These are phyloP conservation scores for Fonsecaea erecta DNA, from an alignment of 2,329 filamentous ascomycete species.

Conservation along the genomic window DNA sequence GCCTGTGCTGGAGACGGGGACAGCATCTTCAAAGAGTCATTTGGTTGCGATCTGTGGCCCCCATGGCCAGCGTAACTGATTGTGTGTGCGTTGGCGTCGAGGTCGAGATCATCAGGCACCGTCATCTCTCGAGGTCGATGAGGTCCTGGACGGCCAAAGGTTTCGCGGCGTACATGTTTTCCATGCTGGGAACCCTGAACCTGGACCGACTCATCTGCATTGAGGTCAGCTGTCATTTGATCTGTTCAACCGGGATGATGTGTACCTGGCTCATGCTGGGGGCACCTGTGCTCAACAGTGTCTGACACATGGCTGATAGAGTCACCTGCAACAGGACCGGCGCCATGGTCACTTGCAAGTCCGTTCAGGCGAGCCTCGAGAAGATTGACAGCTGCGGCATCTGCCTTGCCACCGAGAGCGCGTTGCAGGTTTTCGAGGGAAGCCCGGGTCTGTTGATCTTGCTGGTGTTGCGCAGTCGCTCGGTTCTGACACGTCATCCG, in stretches of 20 bases:
- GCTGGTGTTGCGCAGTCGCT: background rate
- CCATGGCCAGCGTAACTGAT: slow-evolving; percentile 28
- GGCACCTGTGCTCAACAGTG: slow-evolving; percentile 3
- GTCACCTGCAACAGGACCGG: background rate
- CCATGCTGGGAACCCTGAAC: slow-evolving; percentile 20
- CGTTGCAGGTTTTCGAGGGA: slow-evolving; percentile 9
- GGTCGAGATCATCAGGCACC: slow-evolving; percentile 29
- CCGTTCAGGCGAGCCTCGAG: slow-evolving; percentile 7
- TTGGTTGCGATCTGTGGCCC: background rate
- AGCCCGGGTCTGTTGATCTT: slow-evolving; percentile 3
- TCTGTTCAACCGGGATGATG: background rate
- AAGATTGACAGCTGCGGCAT: slow-evolving; percentile 10
- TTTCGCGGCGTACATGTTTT: background rate
- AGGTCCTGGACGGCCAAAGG: background rate
- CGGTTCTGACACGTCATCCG: background rate
- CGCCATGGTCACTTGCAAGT: background rate
- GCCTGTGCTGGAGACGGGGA: slow-evolving; percentile 15
- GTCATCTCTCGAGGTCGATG: slow-evolving; percentile 11
- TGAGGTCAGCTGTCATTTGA: background rate
- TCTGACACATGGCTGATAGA: slow-evolving; percentile 24
- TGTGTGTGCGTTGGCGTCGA: slow-evolving; percentile 30
- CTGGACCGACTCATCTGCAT: slow-evolving; percentile 3
- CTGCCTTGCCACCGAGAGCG: slow-evolving; percentile 18
- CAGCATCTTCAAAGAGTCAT: slow-evolving; percentile 23
- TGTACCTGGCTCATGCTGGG: slow-evolving; percentile 4